Evolutionary conservation across 1,139 yeast species (phyloP), one percentile per base, ranked within the genome.

Genomic region (Taiozyma onychis): DNA sequence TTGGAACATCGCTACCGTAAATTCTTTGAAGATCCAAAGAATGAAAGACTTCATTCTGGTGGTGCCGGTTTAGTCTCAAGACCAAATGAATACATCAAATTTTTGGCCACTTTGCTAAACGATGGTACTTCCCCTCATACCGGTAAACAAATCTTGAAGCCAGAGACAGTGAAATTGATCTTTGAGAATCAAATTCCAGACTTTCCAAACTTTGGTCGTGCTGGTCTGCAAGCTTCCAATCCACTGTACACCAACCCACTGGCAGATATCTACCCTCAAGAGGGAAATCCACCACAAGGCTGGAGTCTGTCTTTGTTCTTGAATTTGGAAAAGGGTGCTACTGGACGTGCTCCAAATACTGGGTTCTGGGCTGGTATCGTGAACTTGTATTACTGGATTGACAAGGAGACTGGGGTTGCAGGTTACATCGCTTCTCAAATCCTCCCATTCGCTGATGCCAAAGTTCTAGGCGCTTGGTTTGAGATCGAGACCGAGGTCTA

Each of bases 41-140:
- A 47, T 7, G 49, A 43, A 3, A 48, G 48, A 37, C 50, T 51
- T 41, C 70, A 70, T 50, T 61, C 66, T 53, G 75, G 73, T 6
- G 75, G 75, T 32, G 72, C 68, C 16, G 75, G 74, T 13, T 51
- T 67, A 11, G 70, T 63, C 44, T 63, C 69, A 2, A 69, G 64
- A 6, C 67, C 69, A 10, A 61, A 54, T 16, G 73, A 71, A 53
- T 71, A 67, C 47, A 56, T 67, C 44, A 66, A 64, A 48, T 66
- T 70, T 46, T 50, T 71, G 16, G 63, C 70, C 16, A 57, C 68
- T 18, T 63, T 70, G 54, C 57, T 71, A 34, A 69, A 71, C 46
- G 63, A 67, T 32, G 75, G 75, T 24, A 54, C 51, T 7, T 63
- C 71, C 26, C 66, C 67, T 21, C 41, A 22, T 7, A 66, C 68